Conservation (phyloP, 305 asterid species). For the Fraxinus latifolia region DNA sequence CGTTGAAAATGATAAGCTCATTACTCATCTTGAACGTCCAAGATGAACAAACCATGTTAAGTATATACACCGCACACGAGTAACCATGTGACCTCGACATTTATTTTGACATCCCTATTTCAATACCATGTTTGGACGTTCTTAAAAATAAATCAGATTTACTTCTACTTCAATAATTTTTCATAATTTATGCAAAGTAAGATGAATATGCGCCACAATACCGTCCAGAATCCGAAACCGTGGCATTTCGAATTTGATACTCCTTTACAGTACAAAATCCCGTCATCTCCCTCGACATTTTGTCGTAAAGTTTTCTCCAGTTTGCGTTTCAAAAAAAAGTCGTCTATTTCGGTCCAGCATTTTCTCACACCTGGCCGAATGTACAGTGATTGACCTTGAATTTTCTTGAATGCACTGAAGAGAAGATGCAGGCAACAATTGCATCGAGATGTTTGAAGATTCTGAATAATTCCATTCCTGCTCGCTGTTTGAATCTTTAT, state of each 20-base stretch:
- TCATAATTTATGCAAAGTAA: not conserved
- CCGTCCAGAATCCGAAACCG: not conserved
- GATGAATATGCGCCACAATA: not conserved
- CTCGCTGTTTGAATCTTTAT: conserved; percentile 23
- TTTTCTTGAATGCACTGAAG: conserved; percentile 5
- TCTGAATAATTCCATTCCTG: conserved; percentile 27
- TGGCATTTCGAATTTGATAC: not conserved
- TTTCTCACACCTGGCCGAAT: conserved; percentile 28
- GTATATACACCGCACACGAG: too few relatives aligned
- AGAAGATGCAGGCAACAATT: conserved; percentile 38
- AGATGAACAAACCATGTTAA: too few relatives aligned
- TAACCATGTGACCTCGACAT: too few relatives aligned
- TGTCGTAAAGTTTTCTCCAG: not conserved
- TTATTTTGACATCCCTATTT: not conserved
- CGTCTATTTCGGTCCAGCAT: conserved; percentile 24
- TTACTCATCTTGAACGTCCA: not conserved
- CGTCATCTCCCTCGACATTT: not conserved
- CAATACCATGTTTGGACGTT: not conserved
- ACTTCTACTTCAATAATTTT: too few relatives aligned
- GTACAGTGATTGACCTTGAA: not conserved
- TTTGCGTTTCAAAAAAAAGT: not conserved
- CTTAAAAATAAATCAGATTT: not conserved
- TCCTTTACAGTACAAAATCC: not conserved
- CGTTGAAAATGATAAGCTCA: too few relatives aligned
- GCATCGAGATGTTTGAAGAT: conserved; percentile 48